phyloP scores from a whole-genome alignment of 2,329 filamentous ascomycete species.

The Alternaria hordeiaustralica region DNA sequence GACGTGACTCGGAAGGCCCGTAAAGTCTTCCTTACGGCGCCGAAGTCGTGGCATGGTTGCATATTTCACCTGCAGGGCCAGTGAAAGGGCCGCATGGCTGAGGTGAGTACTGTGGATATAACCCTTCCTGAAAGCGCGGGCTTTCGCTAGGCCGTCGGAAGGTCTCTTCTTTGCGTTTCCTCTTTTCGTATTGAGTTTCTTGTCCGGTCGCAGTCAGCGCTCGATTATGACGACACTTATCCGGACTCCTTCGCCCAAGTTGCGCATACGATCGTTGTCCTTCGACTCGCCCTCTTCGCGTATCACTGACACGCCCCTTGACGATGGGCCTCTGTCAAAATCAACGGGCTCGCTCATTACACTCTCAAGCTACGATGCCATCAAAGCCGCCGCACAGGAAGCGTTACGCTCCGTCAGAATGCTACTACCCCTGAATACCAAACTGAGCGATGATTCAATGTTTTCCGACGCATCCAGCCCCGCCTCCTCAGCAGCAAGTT shows the following conservation, averaged over 20 bases:
- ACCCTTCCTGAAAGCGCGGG: conserved; percentile 15
- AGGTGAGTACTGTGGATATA: conserved; percentile 24
- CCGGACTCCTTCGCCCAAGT: conserved; percentile 44
- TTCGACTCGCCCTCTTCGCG: conserved; percentile 46
- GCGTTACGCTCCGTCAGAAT: conserved; percentile 14
- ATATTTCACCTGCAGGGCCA: conserved; percentile 34
- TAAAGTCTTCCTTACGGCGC: conserved; percentile 3
- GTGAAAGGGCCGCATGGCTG: conserved; percentile 28
- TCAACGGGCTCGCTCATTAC: conserved; percentile 39
- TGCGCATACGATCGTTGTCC: conserved; percentile 45
- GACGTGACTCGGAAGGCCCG: conserved; percentile 9
- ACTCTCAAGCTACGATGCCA: conserved; percentile 29
- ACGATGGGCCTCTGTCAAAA: conserved; percentile 45
- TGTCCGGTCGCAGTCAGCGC: conserved; percentile 1
- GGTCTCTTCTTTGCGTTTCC: conserved; percentile 8
- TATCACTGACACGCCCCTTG: conserved; percentile 37
- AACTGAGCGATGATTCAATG: conserved; percentile 41
- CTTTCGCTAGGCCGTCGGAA: conserved; percentile 10
- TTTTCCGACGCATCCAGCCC: conserved; percentile 31
- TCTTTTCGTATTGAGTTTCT: not conserved
- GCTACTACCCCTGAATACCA: conserved; percentile 36
- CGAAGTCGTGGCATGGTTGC: conserved; percentile 33
- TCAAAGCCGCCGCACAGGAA: conserved; percentile 21
- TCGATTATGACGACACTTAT: conserved; percentile 28
- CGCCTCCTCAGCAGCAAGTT: conserved; percentile 31